phyloP scores from a whole-genome alignment of 2,329 filamentous ascomycete genomes.

The Zymoseptoria tritici region DNA sequence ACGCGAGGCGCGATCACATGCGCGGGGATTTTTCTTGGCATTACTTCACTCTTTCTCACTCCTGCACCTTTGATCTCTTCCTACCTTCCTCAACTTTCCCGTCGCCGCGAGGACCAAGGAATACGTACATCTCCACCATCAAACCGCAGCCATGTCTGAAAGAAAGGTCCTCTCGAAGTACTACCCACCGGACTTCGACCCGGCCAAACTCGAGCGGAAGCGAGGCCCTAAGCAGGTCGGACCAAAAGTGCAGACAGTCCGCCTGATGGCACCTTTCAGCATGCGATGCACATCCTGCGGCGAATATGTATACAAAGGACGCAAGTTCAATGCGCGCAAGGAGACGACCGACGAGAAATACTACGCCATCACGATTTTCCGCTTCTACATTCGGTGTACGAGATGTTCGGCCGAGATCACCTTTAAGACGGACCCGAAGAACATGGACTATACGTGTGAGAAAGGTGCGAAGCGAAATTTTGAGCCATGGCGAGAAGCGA shows the following conservation, averaged over 20 bases:
- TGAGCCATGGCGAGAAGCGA: constrained; percentile 74
- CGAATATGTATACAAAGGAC: constrained; percentile 85
- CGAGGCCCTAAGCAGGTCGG: constrained; percentile 63
- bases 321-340: constrained; percentile 93
- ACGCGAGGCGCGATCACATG: background rate
- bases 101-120: background rate
- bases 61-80: background rate
- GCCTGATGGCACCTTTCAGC: constrained; percentile 81
- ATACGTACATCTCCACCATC: background rate
- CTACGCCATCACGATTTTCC: constrained; percentile 76
- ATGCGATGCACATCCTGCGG: constrained; percentile 65
- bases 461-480: constrained; percentile 85
- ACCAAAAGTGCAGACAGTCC: constrained; percentile 75
- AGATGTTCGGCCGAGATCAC: constrained; percentile 80
- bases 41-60: background rate
- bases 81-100: background rate
- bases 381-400: constrained; percentile 79
- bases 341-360: constrained; percentile 89
- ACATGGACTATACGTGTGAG: constrained; percentile 80
- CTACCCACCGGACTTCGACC: constrained; percentile 80
- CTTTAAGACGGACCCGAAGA: constrained; percentile 90
- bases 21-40: background rate
- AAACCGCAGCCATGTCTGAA: constrained; percentile 60
- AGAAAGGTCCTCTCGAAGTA: constrained; percentile 68
- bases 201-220: constrained; percentile 62